A percentile compares a stretch with the other conserved stretches of the same genome.
These are phyloP conservation scores for Kappamyces sp. DNA, from an alignment of 192 early-diverging fungal genomes.

Conservation along the genomic window DNA sequence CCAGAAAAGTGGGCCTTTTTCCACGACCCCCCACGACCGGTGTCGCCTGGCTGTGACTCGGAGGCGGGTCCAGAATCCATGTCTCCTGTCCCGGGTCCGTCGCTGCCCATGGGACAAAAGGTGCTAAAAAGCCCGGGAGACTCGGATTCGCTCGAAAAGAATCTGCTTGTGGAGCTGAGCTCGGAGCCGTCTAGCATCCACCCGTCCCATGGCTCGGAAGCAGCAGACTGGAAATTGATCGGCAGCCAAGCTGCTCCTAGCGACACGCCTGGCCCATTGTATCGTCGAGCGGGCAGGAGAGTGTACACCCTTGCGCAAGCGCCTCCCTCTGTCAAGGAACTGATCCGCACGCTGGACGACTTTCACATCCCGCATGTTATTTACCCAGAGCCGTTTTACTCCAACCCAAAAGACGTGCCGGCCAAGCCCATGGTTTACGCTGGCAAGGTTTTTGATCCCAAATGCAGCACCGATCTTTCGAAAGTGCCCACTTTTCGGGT, in stretches of 20 bases:
- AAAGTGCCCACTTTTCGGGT: background rate
- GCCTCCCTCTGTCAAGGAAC: conserved; percentile 36
- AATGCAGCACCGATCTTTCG: background rate
- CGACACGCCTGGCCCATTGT: background rate
- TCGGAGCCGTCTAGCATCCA: background rate
- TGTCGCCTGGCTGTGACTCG: background rate
- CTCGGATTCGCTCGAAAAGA: background rate
- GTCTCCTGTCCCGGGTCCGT: too few relatives aligned
- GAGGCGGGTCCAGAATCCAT: background rate
- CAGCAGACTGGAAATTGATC: background rate
- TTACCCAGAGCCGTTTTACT: conserved; percentile 58
- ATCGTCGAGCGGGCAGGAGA: background rate
- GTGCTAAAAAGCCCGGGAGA: background rate
- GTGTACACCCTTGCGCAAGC: conserved; percentile 21
- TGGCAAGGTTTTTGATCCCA: conserved; percentile 47
- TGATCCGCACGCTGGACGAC: conserved; percentile 26
- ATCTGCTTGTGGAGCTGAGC: background rate
- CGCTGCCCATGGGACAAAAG: background rate
- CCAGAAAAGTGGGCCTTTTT: conserved; percentile 19
- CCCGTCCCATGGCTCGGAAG: background rate
- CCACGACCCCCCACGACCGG: conserved; percentile 19
- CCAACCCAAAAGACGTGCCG: conserved; percentile 53
- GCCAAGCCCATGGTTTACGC: conserved; percentile 43
- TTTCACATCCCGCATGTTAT: conserved; percentile 28
- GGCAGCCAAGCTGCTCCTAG: background rate